Percentiles rank a stretch among this genome's conserved stretches.
Conservation (phyloP, 129 eudicot species). For the carrot (Daucus carota) region DNA sequence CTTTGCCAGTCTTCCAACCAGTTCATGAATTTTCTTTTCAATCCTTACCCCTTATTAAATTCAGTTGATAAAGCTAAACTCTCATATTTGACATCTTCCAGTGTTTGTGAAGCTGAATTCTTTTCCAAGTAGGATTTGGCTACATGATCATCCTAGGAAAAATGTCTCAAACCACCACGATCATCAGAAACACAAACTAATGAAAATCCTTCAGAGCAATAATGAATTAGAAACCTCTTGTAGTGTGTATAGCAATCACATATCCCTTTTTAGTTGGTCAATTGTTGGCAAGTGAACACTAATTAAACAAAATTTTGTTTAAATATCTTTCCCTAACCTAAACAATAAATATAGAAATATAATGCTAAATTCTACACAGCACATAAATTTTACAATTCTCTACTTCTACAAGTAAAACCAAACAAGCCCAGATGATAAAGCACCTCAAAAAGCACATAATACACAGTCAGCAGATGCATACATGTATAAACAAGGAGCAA, state of each 20-base stretch:
- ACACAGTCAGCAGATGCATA: too few relatives aligned
- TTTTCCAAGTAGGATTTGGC: conserved; percentile 55
- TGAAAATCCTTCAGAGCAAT: conserved; percentile 35
- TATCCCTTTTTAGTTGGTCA: conserved; percentile 84
- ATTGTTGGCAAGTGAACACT: conserved; percentile 20
- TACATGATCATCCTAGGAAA: conserved; percentile 36
- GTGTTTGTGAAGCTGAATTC: conserved; percentile 13
- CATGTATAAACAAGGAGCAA: background rate
- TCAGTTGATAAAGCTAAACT: conserved; percentile 51
- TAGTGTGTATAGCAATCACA: conserved; percentile 78
- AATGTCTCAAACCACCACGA: conserved; percentile 61
- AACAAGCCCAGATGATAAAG: background rate
- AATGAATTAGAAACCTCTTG: too few relatives aligned
- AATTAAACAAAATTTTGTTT: too few relatives aligned
- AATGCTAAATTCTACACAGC: background rate
- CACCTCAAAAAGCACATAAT: background rate
- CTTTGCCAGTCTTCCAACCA: conserved; percentile 92
- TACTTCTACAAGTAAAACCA: background rate
- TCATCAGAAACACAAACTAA: conserved; percentile 45
- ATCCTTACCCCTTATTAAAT: conserved; percentile 74
- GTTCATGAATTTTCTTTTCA: conserved; percentile 52
- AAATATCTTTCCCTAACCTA: too few relatives aligned
- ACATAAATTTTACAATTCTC: background rate
- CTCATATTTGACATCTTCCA: conserved; percentile 16
- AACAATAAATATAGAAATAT: background rate